phyloP scores from a whole-genome alignment of 2,329 filamentous ascomycete species.

The Gaeumannomyces tritici region DNA sequence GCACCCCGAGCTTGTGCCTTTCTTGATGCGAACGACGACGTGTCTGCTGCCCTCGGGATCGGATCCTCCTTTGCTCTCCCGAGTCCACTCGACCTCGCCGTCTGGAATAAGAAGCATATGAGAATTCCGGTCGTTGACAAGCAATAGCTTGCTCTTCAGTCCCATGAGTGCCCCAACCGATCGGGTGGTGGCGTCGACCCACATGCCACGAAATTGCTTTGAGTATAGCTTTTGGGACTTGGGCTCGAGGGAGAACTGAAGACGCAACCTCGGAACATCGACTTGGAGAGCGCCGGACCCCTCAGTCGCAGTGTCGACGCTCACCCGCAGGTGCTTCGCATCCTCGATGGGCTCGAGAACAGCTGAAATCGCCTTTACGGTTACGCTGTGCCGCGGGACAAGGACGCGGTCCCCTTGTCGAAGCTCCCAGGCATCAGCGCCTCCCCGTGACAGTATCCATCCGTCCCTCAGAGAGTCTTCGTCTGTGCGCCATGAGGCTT shows the following conservation, averaged over 20 bases:
- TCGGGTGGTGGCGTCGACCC: slow-evolving; percentile 32
- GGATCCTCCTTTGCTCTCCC: not conserved
- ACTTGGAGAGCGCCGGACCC: slow-evolving; percentile 19
- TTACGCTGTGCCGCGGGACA: slow-evolving; percentile 23
- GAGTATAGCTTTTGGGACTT: slow-evolving; percentile 25
- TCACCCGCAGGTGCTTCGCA: slow-evolving; percentile 22
- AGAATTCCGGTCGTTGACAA: slow-evolving; percentile 14
- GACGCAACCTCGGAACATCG: slow-evolving; percentile 33
- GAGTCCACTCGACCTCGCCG: slow-evolving; percentile 16
- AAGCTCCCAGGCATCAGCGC: slow-evolving; percentile 12
- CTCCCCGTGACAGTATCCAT: too few species aligned
- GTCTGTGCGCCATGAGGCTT: slow-evolving; percentile 15
- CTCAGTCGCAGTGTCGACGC: slow-evolving; percentile 9
- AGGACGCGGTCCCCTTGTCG: slow-evolving; percentile 12
- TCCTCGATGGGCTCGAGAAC: slow-evolving; percentile 27
- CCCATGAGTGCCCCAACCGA: slow-evolving; percentile 37
- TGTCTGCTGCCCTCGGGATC: not conserved
- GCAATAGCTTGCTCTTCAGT: slow-evolving; percentile 36
- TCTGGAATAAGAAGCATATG: slow-evolving; percentile 25
- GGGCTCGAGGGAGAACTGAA: slow-evolving; percentile 32
- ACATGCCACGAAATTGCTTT: slow-evolving; percentile 39
- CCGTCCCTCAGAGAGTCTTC: too few species aligned
- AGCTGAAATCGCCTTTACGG: slow-evolving; percentile 18
- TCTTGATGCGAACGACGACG: slow-evolving; percentile 12
- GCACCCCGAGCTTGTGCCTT: slow-evolving; percentile 9